Percentiles rank a stretch among this genome's conserved stretches.
Evolutionary conservation across 768 basidiomycete species (phyloP).

Genomic region (Cystobasidium onofrii): DNA sequence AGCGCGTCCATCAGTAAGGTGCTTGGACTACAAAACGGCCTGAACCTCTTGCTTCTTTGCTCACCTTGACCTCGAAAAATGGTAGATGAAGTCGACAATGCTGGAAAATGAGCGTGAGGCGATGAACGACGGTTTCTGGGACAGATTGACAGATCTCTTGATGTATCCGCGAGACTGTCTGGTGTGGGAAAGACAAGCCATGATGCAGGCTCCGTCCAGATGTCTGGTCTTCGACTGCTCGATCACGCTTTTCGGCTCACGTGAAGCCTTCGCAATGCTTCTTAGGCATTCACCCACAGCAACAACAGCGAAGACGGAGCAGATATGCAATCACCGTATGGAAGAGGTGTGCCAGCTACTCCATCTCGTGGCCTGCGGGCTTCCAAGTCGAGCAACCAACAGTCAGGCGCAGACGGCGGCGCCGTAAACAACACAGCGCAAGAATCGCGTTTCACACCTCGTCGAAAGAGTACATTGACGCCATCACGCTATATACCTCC

Average conservation of each 20-base stretch:
- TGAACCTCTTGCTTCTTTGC: background rate
- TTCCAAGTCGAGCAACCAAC: background rate
- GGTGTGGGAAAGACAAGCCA: no score
- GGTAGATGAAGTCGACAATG: background rate
- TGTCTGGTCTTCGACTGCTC: background rate
- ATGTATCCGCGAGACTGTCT: background rate
- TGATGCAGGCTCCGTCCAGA: background rate
- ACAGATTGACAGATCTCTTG: no score
- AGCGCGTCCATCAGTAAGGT: background rate
- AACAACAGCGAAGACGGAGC: background rate
- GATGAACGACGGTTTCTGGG: no score
- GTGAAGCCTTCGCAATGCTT: background rate
- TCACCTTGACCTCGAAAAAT: background rate
- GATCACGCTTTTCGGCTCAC: background rate
- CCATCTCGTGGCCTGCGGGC: background rate
- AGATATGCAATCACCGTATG: background rate
- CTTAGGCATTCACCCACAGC: background rate
- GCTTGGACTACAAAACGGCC: slow-evolving; percentile 1
- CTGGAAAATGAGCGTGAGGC: no score
- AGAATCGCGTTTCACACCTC: background rate
- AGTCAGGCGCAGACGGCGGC: background rate
- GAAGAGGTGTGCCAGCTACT: background rate
- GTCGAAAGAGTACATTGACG: background rate
- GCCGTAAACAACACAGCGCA: background rate
- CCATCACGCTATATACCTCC: slow-evolving; percentile 21